These are phyloP conservation scores for Cutaneotrichosporon mucoides DNA, from an alignment of 1,284 basidiomycete species.

Conservation along the genomic window DNA sequence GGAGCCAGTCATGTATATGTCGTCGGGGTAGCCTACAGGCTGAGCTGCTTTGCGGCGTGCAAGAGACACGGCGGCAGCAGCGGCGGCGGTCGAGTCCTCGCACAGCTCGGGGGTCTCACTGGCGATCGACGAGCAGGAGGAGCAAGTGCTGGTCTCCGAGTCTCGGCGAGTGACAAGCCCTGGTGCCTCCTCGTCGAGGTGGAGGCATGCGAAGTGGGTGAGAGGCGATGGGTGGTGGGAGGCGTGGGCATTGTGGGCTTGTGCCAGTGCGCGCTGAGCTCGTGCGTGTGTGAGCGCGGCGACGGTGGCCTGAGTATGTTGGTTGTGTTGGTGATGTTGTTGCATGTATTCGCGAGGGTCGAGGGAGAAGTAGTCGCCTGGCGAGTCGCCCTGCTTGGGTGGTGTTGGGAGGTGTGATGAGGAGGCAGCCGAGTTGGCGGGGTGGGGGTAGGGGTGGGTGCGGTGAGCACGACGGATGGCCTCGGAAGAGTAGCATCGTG, in stretches of 20 bases:
- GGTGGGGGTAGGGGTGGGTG: not conserved
- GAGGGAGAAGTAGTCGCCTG: slow-evolving; percentile 15
- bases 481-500: slow-evolving; percentile 9
- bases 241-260: slow-evolving; percentile 2
- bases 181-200: slow-evolving; percentile 15
- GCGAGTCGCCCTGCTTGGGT: slow-evolving; percentile 3
- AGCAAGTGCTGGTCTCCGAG: slow-evolving; percentile 15
- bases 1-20: slow-evolving; percentile 5
- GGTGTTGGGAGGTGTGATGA: slow-evolving; percentile 10
- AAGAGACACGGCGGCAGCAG: not conserved
- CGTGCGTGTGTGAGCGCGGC: not conserved
- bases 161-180: slow-evolving; percentile 8
- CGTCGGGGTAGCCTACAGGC: slow-evolving; percentile 2
- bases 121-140: slow-evolving; percentile 11
- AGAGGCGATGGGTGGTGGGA: slow-evolving; percentile 12
- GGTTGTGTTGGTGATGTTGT: not conserved
- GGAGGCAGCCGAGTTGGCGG: not conserved
- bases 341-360: slow-evolving; percentile 1
- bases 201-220: slow-evolving; percentile 11
- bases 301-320: not conserved
- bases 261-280: slow-evolving; percentile 5
- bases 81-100: not conserved
- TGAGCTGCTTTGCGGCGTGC: not conserved
- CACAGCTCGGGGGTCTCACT: slow-evolving; percentile 11
- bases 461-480: slow-evolving; percentile 1